A percentile compares a stretch with the other conserved stretches of the same genome.
phyloP scores from a whole-genome alignment of 768 basidiomycete genomes.

The Melanogaster broomeanus region DNA sequence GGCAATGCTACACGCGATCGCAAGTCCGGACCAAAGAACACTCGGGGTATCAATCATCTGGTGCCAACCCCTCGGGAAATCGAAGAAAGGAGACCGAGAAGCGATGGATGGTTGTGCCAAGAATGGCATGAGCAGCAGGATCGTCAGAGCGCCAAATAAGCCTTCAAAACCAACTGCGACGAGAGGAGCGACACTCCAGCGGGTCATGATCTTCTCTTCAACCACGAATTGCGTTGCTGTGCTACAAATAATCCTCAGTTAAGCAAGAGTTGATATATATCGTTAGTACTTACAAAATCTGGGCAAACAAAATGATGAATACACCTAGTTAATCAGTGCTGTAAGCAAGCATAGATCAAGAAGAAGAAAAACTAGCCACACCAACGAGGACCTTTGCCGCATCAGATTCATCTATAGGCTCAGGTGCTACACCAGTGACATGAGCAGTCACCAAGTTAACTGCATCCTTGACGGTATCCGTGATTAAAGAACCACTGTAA shows the following conservation, averaged over 20 bases:
- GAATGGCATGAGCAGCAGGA: constrained; percentile 78
- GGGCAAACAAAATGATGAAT: constrained; percentile 90
- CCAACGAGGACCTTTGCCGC: constrained; percentile 75
- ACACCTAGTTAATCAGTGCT: constrained; percentile 56
- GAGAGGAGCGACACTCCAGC: constrained; percentile 83
- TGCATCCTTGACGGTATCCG: constrained; percentile 62
- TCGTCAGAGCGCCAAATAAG: constrained; percentile 82
- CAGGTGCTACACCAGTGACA: constrained; percentile 37
- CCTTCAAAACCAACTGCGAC: constrained; percentile 96
- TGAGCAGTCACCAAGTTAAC: constrained; percentile 18
- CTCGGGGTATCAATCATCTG: constrained; percentile 82
- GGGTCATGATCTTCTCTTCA: constrained; percentile 94
- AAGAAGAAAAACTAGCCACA: constrained; percentile 30
- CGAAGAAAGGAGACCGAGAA: constrained; percentile 72
- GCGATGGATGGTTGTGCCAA: constrained; percentile 70
- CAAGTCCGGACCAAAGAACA: constrained; percentile 68
- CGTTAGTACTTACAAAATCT: constrained; percentile 72
- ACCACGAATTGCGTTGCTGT: constrained; percentile 92
- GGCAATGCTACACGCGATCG: constrained; percentile 75
- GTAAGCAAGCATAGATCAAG: constrained; percentile 16
- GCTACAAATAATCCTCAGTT: constrained; percentile 40
- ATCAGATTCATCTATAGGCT: constrained; percentile 57
- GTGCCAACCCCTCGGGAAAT: constrained; percentile 84
- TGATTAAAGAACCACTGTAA: constrained; percentile 84
- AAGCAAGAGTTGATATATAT: not conserved